Conservation (phyloP, 202 grass and related monocot species). For the Musa balbisiana region DNA sequence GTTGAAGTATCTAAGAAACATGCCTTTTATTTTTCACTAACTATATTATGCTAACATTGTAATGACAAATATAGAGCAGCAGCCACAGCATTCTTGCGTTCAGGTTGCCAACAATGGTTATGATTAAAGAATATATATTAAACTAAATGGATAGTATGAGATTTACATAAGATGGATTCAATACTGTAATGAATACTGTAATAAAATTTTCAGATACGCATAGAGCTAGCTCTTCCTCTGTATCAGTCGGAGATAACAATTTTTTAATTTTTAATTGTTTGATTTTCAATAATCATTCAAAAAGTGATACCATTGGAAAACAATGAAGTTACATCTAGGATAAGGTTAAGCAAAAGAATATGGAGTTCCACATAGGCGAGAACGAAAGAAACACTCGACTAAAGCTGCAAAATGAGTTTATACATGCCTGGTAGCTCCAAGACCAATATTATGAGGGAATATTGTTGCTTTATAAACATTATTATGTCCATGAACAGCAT, state of each 20-base stretch:
- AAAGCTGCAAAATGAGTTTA: not conserved
- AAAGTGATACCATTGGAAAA: no score
- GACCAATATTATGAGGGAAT: constrained; percentile 92
- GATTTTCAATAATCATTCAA: no score
- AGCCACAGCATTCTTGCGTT: not conserved
- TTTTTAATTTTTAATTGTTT: no score
- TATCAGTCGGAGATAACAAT: no score
- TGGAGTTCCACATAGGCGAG: not conserved
- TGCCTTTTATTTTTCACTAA: not conserved
- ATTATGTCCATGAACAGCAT: constrained; percentile 96
- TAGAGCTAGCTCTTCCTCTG: not conserved
- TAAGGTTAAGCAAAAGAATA: no score
- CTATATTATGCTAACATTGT: not conserved
- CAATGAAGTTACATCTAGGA: no score
- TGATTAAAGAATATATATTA: not conserved
- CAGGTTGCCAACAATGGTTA: not conserved
- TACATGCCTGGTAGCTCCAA: constrained; percentile 86
- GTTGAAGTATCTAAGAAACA: not conserved
- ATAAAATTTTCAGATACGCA: not conserved
- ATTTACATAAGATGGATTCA: not conserved
- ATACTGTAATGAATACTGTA: not conserved
- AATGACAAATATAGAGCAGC: not conserved
- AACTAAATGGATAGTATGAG: not conserved
- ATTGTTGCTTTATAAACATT: constrained; percentile 92
- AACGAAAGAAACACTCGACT: not conserved